Evolutionary conservation across 1,284 basidiomycete genomes (phyloP), one percentile per base, ranked within the genome.

Genomic region (Sporisorium graminicola): DNA sequence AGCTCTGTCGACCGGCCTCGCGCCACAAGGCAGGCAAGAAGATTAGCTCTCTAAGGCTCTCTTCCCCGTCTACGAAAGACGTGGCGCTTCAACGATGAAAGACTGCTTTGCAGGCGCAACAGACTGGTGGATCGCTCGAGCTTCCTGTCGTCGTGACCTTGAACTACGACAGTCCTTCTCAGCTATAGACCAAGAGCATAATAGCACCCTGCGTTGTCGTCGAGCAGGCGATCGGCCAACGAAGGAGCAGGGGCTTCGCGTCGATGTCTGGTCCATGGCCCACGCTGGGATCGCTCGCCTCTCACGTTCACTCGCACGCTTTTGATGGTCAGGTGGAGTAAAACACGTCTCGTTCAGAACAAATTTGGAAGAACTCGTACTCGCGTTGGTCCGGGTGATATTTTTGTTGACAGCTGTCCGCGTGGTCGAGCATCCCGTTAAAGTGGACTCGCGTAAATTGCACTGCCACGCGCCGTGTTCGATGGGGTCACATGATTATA

Each of bases 391-490:
- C 56, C 57, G 42, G 56, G 60, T 67, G 33, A 35, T 55, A 64
- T 74, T 67, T 65, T 58, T 74, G 72, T 69, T 74, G 72, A 74
- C 72, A 74, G 66, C 65, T 67, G 40, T 62, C 65, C 65, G 57
- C 57, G 58, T 67, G 59, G 52, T 10, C 33, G 22, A 44, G 33
- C 26, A 37, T 16, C 16, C 13, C 58, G 35, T 47, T 74, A 69
- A 69, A 74, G 58, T 74, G 72, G 58, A 13, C 56, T 74, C 66
- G 72, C 57, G 72, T 74, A 43, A 70, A 74, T 63, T 54, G 35
- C 31, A 16, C 27, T 0, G 9, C 10, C 52, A 74, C 72, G 72
- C 72, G 72, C 63, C 66, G 72, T 58, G 66, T 65, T 54, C 22
- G 12, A 6, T 27, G 10, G 14, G 33, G 63, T 74, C 72, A 74